Base-by-base conservation (phyloP, 2,329 filamentous ascomycete species). In the Alternaria alternata region DNA sequence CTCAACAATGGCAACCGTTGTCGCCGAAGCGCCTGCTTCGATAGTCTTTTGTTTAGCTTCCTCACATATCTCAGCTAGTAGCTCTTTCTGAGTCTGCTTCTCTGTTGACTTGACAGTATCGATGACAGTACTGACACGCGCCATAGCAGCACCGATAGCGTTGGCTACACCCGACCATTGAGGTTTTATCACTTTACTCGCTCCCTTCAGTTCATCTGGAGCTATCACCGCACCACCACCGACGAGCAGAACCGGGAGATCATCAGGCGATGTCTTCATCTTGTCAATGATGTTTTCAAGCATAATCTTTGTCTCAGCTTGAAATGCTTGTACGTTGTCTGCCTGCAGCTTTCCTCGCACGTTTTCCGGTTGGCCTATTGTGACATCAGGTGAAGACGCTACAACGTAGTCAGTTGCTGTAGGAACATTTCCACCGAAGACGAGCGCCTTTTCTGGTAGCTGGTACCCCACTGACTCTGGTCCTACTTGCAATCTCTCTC, bases 121-220 rank as follows among this genome's bases (percentile, higher is more conserved):
- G 1, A 84, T 83, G 16, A 76, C 69, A 32, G 71, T 68, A 59
- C 85, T 87, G 2, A 89, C 86, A 39, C 85, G 79, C 1, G 87
- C 86, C 58, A 87, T 88, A 1, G 88, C 87, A 8, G 87, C 88
- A 2, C 88, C 88, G 9, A 90, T 87, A 0, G 88, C 88, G 67
- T 90, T 90, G 8, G 88, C 88, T 2, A 89, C 86, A 3, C 82
- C 83, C 2, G 86, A 84, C 79, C 82, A 88, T 41, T 82, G 77
- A 0, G 86, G 86, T 63, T 85, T 87, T 44, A 88, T 74, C 1
- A 89, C 84, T 32, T 76, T 79, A 60, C 84, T 86, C 8, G 86
- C 87, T 1, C 87, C 87, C 32, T 78, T 77, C 0, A 89, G 77
- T n/a, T 81, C 73, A 36, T 85, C 79, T 0, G 86, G 87, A 0